Evolutionary conservation across 2,329 filamentous ascomycete genomes (phyloP), one percentile per base, ranked within the genome.

Genomic region (Aspergillus hortae): DNA sequence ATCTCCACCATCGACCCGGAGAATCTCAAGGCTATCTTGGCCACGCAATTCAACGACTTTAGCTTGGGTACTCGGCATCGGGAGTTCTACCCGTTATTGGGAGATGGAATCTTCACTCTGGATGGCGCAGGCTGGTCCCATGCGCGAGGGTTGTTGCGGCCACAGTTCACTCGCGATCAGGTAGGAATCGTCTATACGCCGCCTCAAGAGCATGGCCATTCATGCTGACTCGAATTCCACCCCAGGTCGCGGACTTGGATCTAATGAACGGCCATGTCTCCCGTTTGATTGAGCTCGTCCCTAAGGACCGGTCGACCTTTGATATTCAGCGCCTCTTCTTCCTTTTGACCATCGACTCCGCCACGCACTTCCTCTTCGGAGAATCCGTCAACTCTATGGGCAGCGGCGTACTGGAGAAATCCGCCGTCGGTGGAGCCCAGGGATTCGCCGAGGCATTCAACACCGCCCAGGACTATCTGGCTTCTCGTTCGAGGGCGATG

Each of bases 291-390:
- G 75, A 79, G 14, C 80, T 84, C 40, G 77, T 82, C 6, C 82
- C 82, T 0, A 75, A 67, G 23, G 68, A 72, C 32, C 63, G 69
- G 35, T 67, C 61, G 9, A 59, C 82, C 7, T 76, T 95, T 35
- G 85, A 95, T 58, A 83, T 92, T 4, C 81, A 84, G 56, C 84
- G 90, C 53, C 75, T 95, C 38, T 87, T 96, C 71, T 95, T 90
- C 74, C 80, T 89, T 27, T 87, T 86, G 63, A 92, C 90, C 0
- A 78, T 96, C 14, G 92, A 96, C 70, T 86, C 89, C 4, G 85
- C 89, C 2, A 96, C 91, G 0, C 88, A 95, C 61, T 96, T 96
- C 67, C 74, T 96, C 23, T 81, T 96, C 1, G 92, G 92, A 3
- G 78, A 85, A 54, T 88, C 88, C 52, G 86, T 92, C 12, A 82